These are phyloP conservation scores for Macaranga tanarius DNA, from an alignment of 441 rosid species.

Conservation along the genomic window DNA sequence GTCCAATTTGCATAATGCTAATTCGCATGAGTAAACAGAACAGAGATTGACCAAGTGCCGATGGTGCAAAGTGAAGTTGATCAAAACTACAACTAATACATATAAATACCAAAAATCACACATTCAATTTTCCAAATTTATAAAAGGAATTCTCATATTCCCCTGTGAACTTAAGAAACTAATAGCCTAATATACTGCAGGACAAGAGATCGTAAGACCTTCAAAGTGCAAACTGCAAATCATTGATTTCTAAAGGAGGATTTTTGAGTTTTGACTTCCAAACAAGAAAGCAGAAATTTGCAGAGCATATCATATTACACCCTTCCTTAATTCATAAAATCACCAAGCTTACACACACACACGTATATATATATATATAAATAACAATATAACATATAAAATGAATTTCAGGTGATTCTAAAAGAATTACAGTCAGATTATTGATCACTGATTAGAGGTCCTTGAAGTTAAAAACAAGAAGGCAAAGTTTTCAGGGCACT, in stretches of 20 bases:
- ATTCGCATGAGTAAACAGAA: not conserved
- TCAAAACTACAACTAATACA: not conserved
- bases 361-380: not conserved
- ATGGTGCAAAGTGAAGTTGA: not conserved
- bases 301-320: not conserved
- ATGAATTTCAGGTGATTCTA: not conserved
- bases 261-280: not conserved
- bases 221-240: not conserved
- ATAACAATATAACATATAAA: not conserved
- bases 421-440: not conserved
- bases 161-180: too few relatives aligned
- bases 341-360: not conserved
- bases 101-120: not conserved
- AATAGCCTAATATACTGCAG: too few relatives aligned
- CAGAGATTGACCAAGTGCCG: not conserved
- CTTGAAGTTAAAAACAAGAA: not conserved
- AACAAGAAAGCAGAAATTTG: not conserved
- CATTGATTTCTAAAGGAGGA: not conserved
- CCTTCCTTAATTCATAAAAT: not conserved
- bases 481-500: not conserved
- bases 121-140: not conserved
- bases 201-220: not conserved
- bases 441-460: not conserved
- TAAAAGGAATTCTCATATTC: not conserved
- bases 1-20: not conserved